These are phyloP conservation scores for Fonsecaea monophora DNA, from an alignment of 2,329 filamentous ascomycete genomes.

Conservation along the genomic window DNA sequence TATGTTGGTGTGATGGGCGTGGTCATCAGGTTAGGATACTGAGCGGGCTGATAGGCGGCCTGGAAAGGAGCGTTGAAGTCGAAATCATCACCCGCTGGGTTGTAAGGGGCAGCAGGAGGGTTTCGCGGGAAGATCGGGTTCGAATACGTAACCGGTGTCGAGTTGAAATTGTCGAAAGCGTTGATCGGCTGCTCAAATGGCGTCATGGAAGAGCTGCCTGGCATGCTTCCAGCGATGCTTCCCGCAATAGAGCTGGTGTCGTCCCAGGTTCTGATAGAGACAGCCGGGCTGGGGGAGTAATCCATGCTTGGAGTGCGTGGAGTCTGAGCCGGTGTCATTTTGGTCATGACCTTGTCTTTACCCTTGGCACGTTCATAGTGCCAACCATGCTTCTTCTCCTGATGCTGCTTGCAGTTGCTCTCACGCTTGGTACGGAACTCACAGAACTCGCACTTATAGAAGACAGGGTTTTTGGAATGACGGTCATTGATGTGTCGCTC, in stretches of 20 bases:
- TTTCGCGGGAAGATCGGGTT: slow-evolving; percentile 37
- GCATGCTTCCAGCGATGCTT: slow-evolving; percentile 35
- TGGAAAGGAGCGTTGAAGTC: slow-evolving; percentile 33
- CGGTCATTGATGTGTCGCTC: slow-evolving; percentile 97
- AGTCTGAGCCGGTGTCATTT: slow-evolving; percentile 57
- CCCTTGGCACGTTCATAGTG: slow-evolving; percentile 91
- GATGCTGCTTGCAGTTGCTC: slow-evolving; percentile 97
- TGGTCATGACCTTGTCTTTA: slow-evolving; percentile 69
- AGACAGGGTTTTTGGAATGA: slow-evolving; percentile 78
- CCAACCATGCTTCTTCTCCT: slow-evolving; percentile 96
- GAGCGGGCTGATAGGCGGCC: slow-evolving; percentile 26
- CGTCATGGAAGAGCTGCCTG: slow-evolving; percentile 37
- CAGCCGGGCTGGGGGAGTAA: slow-evolving; percentile 36
- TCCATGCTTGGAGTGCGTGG: slow-evolving; percentile 65
- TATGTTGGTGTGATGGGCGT: slow-evolving; percentile 40
- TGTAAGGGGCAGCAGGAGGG: slow-evolving; percentile 26
- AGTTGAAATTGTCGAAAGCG: slow-evolving; percentile 33
- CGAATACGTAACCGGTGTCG: slow-evolving; percentile 33
- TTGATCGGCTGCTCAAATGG: slow-evolving; percentile 38
- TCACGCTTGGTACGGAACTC: slow-evolving; percentile 94
- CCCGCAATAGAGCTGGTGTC: slow-evolving; percentile 34
- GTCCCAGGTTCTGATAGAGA: slow-evolving; percentile 42
- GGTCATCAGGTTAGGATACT: slow-evolving; percentile 37
- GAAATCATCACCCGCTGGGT: slow-evolving; percentile 29
- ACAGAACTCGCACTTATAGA: slow-evolving; percentile 88